Evolutionary conservation across 805 yeast genomes (phyloP).

Genomic region (Ogataea philodendri): DNA sequence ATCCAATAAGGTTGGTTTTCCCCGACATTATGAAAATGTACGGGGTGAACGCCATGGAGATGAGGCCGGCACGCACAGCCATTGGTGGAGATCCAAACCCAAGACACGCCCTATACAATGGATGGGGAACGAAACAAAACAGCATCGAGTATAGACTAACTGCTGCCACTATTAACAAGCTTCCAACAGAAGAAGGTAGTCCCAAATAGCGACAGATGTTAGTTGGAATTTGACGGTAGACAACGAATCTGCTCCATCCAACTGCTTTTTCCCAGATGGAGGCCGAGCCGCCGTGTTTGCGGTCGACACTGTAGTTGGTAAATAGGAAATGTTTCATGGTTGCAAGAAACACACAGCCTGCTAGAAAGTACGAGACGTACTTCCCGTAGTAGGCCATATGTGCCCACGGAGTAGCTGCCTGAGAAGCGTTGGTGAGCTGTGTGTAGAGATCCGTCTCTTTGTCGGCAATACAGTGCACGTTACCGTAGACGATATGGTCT

Average conservation of each 20-base stretch:
- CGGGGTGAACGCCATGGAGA: constrained; percentile 50
- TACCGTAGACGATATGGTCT: constrained; percentile 28
- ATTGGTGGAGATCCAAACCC: constrained; percentile 60
- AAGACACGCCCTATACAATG: constrained; percentile 49
- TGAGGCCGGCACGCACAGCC: constrained; percentile 51
- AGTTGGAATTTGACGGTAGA: constrained; percentile 35
- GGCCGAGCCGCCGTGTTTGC: constrained; percentile 5
- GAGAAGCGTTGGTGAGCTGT: constrained; percentile 29
- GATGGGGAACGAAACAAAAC: constrained; percentile 43
- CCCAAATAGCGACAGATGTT: constrained; percentile 37
- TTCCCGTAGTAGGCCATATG: constrained; percentile 36
- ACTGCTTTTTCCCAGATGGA: constrained; percentile 21
- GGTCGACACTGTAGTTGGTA: constrained; percentile 21
- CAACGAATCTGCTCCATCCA: constrained; percentile 32
- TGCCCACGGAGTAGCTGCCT: constrained; percentile 31
- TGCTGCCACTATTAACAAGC: constrained; percentile 33
- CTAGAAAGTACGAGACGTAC: constrained; percentile 42
- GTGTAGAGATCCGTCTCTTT: constrained; percentile 26
- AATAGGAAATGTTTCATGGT: constrained; percentile 30
- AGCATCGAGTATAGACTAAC: constrained; percentile 36
- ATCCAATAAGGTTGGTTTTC: constrained; percentile 48
- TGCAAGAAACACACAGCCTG: constrained; percentile 36
- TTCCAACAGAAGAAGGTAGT: constrained; percentile 37
- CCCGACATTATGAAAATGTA: constrained; percentile 51
- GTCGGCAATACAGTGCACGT: constrained; percentile 41